Base-by-base conservation (phyloP, 768 basidiomycete species). In the Collybia sordida region DNA sequence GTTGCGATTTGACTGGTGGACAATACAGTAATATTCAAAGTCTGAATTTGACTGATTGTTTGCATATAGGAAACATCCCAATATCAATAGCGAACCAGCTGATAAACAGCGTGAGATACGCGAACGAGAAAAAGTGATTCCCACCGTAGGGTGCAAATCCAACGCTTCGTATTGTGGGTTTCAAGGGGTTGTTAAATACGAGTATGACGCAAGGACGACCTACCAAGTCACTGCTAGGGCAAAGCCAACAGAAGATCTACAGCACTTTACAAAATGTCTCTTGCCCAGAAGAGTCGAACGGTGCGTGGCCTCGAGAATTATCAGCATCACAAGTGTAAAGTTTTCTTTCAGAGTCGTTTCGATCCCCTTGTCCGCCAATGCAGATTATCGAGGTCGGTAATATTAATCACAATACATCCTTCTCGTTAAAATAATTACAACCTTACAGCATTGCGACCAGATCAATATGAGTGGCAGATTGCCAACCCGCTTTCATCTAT, bases 1-100 rank as follows among this genome's bases (percentile, higher is more conserved):
- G 7, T 82, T 80, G 2, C 74, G 64, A 3, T 93, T 86, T 62
- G 85, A 93, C 49, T 92, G 88, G 90, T 89, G 60, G 7, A 71
- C 53, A 17, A 39, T 31, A 43, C 47, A 11, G 35, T 34, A 40
- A 31, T 15, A n/a, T 18, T 36, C 40, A 15, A 18, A 47, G 42
- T 17, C 4, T 27, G 14, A 31, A 25, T 49, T 11, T 47, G 51
- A 25, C 23, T 27, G 24, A 37, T 47, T 18, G 27, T 24, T 28
- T 34, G 24, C 19, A 31, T 46, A 19, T 52, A 73, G 71, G 72
- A 71, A 70, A 59, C 68, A 72, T 37, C 73, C 75, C 14, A 57
- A 55, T 17, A 56, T 56, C 21, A 37, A 55, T 41, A 53, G 35
- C 21, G 46, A 50, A n/a, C 43, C 57, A 15, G 17, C 22, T 18